These are phyloP conservation scores for Macrophomina phaseolina DNA, from an alignment of 2,329 filamentous ascomycete species.

Conservation along the genomic window DNA sequence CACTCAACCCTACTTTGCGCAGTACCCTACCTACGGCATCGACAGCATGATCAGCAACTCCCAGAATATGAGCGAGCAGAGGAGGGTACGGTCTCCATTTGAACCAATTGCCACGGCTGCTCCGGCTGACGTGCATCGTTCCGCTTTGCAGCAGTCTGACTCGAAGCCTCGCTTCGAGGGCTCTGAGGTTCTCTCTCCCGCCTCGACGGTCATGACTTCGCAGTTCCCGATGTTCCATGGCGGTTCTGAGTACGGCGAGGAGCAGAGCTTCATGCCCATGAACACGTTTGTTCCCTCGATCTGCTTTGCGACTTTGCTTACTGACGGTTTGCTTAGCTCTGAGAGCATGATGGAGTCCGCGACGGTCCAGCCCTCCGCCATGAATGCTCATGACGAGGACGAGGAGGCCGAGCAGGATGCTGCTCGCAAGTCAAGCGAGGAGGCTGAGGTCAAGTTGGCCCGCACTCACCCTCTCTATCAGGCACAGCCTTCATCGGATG, in stretches of 20 bases:
- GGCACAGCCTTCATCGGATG: slow-evolving; percentile 69
- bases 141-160: slow-evolving; percentile 22
- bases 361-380: slow-evolving; percentile 8
- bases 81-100: slow-evolving; percentile 21
- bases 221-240: slow-evolving; percentile 25
- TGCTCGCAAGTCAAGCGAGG: slow-evolving; percentile 34
- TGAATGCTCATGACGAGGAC: slow-evolving; percentile 35
- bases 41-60: slow-evolving; percentile 28
- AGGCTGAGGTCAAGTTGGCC: slow-evolving; percentile 46
- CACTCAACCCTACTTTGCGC: slow-evolving; percentile 18
- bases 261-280: slow-evolving; percentile 22
- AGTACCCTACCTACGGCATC: slow-evolving; percentile 23
- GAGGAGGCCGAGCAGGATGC: slow-evolving; percentile 24
- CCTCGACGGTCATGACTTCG: slow-evolving; percentile 36
- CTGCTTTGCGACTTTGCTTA: background rate
- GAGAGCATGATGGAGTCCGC: slow-evolving; percentile 20
- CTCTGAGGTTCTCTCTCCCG: slow-evolving; percentile 38
- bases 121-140: slow-evolving; percentile 23
- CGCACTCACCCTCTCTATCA: slow-evolving; percentile 72
- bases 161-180: slow-evolving; percentile 21
- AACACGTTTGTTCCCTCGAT: slow-evolving; percentile 9
- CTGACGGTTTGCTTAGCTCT: background rate
- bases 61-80: slow-evolving; percentile 9
- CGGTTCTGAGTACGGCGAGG: slow-evolving; percentile 25
- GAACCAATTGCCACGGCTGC: slow-evolving; percentile 16